A percentile compares a stretch with the other conserved stretches of the same genome.
Evolutionary conservation across 371 early-diverging fungal species (phyloP).

Genomic region (Apophysomyces elegans): DNA sequence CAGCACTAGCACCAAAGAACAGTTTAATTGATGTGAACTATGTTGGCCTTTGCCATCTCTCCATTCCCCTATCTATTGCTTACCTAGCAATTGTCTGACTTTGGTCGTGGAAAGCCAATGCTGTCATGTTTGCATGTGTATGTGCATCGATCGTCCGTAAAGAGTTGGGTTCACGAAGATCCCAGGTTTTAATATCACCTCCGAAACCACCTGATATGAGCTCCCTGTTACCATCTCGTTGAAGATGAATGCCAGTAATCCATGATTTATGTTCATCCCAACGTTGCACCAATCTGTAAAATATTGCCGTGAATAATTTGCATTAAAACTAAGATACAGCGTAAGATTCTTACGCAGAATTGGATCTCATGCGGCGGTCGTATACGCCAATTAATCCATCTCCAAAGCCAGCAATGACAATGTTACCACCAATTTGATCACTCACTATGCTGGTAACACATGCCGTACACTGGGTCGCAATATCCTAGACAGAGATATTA

Average conservation of each 20-base stretch:
- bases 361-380: conserved; percentile 68
- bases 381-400: conserved; percentile 84
- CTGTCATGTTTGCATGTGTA: conserved; percentile 60
- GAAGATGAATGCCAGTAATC: conserved; percentile 68
- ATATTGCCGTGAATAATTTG: background rate
- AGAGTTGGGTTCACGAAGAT: conserved; percentile 66
- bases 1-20: conserved; percentile 50
- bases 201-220: conserved; percentile 61
- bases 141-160: conserved; percentile 56
- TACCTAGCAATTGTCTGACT: conserved; percentile 75
- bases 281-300: conserved; percentile 55
- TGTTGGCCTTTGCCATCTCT: background rate
- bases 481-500: conserved; percentile 50
- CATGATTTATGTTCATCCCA: conserved; percentile 72
- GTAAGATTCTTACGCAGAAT: conserved; percentile 48
- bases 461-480: conserved; percentile 68
- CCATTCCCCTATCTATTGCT: background rate
- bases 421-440: conserved; percentile 68
- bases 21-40: background rate
- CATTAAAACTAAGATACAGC: background rate
- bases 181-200: conserved; percentile 87
- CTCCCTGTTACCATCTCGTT: conserved; percentile 65
- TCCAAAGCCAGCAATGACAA: conserved; percentile 79
- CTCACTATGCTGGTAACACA: conserved; percentile 76
- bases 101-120: conserved; percentile 74